phyloP scores from a whole-genome alignment of 2,329 filamentous ascomycete genomes.

The Neofusicoccum laricinum region DNA sequence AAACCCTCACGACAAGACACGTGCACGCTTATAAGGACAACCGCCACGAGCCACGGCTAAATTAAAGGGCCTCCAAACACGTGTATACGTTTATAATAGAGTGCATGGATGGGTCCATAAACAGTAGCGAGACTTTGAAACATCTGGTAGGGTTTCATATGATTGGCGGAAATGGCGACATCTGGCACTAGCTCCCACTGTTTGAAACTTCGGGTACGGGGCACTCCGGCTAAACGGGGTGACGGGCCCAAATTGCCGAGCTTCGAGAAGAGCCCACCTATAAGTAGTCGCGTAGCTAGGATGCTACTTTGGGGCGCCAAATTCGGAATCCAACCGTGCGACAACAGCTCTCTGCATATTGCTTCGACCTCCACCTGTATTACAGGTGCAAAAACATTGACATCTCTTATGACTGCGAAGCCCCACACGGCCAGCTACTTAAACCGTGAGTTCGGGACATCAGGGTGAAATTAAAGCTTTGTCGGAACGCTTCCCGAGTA shows the following conservation, averaged over 20 bases:
- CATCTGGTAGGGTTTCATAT: not conserved
- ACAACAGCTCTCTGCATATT: no score
- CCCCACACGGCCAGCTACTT: not conserved
- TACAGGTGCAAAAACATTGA: no score
- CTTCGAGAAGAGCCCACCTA: not conserved
- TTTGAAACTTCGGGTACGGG: constrained; percentile 3
- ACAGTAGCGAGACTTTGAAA: not conserved
- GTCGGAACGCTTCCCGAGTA: not conserved
- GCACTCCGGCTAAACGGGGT: constrained; percentile 1
- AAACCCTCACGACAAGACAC: not conserved
- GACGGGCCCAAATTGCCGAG: not conserved
- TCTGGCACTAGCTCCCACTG: not conserved
- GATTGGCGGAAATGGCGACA: constrained; percentile 12
- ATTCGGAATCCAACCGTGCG: no score
- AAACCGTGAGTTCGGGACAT: not conserved
- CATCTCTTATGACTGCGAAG: no score
- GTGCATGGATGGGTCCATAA: not conserved
- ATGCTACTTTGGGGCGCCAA: not conserved
- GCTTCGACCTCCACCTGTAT: no score
- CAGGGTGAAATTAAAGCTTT: not conserved
- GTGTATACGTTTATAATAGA: constrained; percentile 7
- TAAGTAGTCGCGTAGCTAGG: not conserved
- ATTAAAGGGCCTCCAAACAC: constrained; percentile 1
- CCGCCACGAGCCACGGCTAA: not conserved
- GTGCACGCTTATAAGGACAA: not conserved